Conservation (phyloP, 148 eudicot genomes). For the Diospyros lotus region DNA sequence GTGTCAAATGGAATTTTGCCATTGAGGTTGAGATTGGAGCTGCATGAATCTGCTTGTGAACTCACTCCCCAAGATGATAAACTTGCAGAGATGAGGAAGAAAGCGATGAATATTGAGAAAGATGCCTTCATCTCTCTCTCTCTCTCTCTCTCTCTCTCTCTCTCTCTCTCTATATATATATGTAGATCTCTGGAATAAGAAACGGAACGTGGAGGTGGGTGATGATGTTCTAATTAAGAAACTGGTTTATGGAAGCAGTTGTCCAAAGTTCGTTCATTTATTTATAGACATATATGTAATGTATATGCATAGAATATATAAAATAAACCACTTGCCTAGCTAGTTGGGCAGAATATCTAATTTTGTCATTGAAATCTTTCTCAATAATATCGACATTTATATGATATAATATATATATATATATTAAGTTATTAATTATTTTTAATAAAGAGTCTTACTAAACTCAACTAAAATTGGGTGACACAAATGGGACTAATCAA, state of each 20-base stretch:
- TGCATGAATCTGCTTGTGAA: slow-evolving; percentile 65
- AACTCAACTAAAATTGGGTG: too few species aligned
- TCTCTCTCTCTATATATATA: neutral
- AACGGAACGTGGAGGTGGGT: slow-evolving; percentile 19
- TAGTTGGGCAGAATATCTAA: too few species aligned
- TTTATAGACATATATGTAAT: too few species aligned
- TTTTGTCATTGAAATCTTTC: too few species aligned
- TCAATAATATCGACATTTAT: too few species aligned
- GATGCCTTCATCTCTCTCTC: slow-evolving; percentile 25
- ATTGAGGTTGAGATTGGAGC: slow-evolving; percentile 26
- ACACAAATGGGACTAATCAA: too few species aligned
- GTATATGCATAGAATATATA: too few species aligned
- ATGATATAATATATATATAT: too few species aligned
- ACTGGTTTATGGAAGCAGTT: slow-evolving; percentile 2
- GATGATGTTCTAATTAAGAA: neutral
- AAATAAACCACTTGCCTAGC: too few species aligned
- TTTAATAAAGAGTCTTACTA: too few species aligned
- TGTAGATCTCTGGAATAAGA: slow-evolving; percentile 2
- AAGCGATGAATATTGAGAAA: slow-evolving; percentile 20
- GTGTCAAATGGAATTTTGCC: slow-evolving; percentile 38
- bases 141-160: slow-evolving; percentile 14
- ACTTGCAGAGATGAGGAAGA: slow-evolving; percentile 25
- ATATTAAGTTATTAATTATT: too few species aligned
- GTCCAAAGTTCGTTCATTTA: neutral
- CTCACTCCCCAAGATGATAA: slow-evolving; percentile 20